Base-by-base conservation (phyloP, 1,284 basidiomycete species). In the Papiliotrema flavescens region DNA sequence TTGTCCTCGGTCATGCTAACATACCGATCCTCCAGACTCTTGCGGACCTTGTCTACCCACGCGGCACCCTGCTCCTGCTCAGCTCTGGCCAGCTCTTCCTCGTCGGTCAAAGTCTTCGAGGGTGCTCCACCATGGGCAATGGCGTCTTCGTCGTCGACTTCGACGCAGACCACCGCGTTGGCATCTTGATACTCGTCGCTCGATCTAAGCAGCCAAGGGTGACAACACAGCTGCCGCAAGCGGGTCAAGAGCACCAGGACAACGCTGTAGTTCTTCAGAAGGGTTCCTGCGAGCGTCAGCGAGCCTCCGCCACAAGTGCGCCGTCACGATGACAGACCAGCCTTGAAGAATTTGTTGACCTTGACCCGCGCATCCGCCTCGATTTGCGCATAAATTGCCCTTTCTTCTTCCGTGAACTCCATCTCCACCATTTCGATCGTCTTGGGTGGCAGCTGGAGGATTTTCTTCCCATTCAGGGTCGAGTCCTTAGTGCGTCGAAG, bases 341-440 rank as follows among this genome's bases (percentile, higher is more conserved):
- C n/a, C 40, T 62, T 55, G 36, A 76, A 63, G 60, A 66, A 78
- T 48, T 68, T 68, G 58, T 76, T 76, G 58, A 78, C 76, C 7
- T 62, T 60, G 14, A 75, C 56, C 39, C 62, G 55, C 28, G 70
- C 73, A 9, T 65, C 57, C 34, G 62, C 62, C 49, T 77, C 73
- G 36, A 76, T 61, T 8, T 63, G 59, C 15, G 60, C 62, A 60
- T 78, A 78, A 11, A 77, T 69, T 8, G 65, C 65, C 17, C 75
- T 62, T 58, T 78, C 76, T 22, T 76, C 74, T 3, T 55, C 51
- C 19, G 67, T 60, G 49, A 78, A 76, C 9, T 65, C 63, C 11
- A 76, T 63, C 46, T 64, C 55, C 2, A 65, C 61, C 13, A 73
- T 53, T 7, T 65, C 59, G 8, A 66, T 65, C 0, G 55, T 61